Percentiles rank a stretch among this genome's conserved stretches.
Conservation (phyloP, 805 yeast genomes). For the Pichia cabralensis region DNA sequence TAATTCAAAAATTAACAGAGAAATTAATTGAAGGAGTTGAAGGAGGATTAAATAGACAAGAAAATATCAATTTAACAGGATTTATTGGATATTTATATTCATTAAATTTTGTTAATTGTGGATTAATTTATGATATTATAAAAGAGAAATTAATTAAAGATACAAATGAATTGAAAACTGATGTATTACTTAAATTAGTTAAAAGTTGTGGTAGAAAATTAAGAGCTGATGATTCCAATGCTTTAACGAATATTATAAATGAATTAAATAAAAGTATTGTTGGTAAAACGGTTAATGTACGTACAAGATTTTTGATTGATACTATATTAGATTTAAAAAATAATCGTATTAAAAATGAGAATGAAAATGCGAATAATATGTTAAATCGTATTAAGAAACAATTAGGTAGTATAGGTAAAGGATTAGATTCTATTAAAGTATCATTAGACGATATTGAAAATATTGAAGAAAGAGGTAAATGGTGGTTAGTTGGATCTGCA, state of each 20-base stretch:
- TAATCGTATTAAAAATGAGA: conserved; percentile 56
- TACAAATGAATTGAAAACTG: conserved; percentile 64
- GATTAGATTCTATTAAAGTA: conserved; percentile 74
- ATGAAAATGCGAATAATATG: conserved; percentile 44
- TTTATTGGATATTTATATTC: conserved; percentile 68
- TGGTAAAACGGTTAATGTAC: conserved; percentile 34
- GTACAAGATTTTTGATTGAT: conserved; percentile 78
- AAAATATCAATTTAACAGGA: conserved; percentile 48
- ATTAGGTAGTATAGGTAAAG: conserved; percentile 40
- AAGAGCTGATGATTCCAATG: conserved; percentile 81
- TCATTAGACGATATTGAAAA: conserved; percentile 70
- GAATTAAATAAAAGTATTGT: conserved; percentile 39
- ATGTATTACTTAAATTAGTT: conserved; percentile 60
- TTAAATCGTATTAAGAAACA: conserved; percentile 53
- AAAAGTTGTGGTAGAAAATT: conserved; percentile 74
- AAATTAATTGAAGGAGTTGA: conserved; percentile 39
- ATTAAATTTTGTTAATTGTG: conserved; percentile 66
- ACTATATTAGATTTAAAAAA: conserved; percentile 79
- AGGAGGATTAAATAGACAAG: conserved; percentile 21
- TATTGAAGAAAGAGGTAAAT: conserved; percentile 77
- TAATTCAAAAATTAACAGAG: conserved; percentile 74
- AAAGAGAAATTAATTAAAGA: conserved; percentile 27
- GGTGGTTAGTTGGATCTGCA: conserved; percentile 99
- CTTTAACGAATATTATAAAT: conserved; percentile 69
- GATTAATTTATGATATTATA: conserved; percentile 70